A percentile compares a stretch with the other conserved stretches of the same genome.
phyloP scores from a whole-genome alignment of 1,284 basidiomycete genomes.

The Hymenochaete sp. region DNA sequence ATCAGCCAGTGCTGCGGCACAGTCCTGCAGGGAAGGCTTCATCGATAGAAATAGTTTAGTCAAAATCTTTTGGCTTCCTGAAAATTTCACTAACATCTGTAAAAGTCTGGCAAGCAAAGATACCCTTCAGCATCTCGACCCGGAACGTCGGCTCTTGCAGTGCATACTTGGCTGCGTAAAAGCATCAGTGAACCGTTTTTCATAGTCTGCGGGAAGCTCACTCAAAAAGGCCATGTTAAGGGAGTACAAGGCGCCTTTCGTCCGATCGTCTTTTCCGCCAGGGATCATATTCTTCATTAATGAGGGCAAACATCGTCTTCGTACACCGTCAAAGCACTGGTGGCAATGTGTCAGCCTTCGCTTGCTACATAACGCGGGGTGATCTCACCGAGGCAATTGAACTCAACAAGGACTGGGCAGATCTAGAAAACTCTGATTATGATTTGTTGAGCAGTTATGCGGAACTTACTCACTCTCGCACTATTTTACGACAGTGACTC shows the following conservation, averaged over 20 bases:
- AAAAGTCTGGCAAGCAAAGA: conserved; percentile 60
- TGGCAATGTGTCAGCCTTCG: background rate
- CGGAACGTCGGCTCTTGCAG: conserved; percentile 43
- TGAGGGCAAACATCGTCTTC: conserved; percentile 53
- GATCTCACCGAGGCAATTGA: conserved; percentile 38
- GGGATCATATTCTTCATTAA: conserved; percentile 66
- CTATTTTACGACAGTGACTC: conserved; percentile 21
- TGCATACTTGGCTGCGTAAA: conserved; percentile 43
- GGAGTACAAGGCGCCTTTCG: conserved; percentile 90
- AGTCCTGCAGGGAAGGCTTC: conserved; percentile 62
- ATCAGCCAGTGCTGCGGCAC: conserved; percentile 51
- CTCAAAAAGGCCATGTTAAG: conserved; percentile 61
- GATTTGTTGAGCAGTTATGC: background rate
- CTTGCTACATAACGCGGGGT: conserved; percentile 3
- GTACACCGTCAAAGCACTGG: conserved; percentile 71
- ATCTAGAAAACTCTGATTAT: conserved; percentile 27
- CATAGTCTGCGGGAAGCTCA: conserved; percentile 18
- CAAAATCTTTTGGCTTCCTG: background rate
- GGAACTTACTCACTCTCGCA: conserved; percentile 42
- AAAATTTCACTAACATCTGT: conserved; percentile 43
- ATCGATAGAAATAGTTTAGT: conserved; percentile 11
- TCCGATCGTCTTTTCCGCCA: conserved; percentile 64
- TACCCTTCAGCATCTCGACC: conserved; percentile 37
- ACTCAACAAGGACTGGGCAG: conserved; percentile 54
- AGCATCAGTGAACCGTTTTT: conserved; percentile 4